Conservation (phyloP, 176 grass and related monocot species). For the Raddia guianensis region DNA sequence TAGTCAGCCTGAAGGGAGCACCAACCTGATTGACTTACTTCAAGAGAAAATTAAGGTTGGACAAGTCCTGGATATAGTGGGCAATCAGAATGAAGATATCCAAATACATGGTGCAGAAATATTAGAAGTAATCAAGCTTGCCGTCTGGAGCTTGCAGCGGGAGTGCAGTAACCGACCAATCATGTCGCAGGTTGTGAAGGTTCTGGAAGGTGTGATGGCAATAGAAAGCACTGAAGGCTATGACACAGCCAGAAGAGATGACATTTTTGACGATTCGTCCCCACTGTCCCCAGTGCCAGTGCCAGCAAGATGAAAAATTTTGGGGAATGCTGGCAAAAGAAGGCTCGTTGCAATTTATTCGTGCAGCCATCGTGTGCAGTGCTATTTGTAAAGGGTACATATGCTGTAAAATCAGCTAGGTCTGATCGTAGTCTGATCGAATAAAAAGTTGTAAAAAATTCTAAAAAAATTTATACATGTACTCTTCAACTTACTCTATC, state of each 20-base stretch:
- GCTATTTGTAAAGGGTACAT: constrained; percentile 15
- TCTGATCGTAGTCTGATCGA: no score
- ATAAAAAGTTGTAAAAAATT: no score
- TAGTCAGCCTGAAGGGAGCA: constrained; percentile 55
- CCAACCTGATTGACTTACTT: constrained; percentile 59
- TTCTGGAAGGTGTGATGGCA: constrained; percentile 68
- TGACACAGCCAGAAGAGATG: constrained; percentile 46
- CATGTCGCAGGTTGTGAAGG: constrained; percentile 80
- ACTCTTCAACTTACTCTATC: no score
- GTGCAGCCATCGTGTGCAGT: neutral
- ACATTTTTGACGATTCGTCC: constrained; percentile 49
- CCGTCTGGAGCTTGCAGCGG: constrained; percentile 73
- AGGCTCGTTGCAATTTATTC: neutral
- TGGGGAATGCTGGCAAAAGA: constrained; percentile 9
- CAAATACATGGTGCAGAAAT: constrained; percentile 48
- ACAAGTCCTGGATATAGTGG: constrained; percentile 57
- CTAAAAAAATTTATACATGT: no score
- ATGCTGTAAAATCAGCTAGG: no score
- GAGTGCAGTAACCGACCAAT: constrained; percentile 61
- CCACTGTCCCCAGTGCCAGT: constrained; percentile 43
- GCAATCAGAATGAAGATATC: constrained; percentile 53
- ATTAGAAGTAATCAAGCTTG: constrained; percentile 65
- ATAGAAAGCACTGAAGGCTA: constrained; percentile 46
- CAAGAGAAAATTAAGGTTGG: constrained; percentile 73
- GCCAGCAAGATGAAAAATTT: constrained; percentile 37